Evolutionary conservation across 306 rosid genomes (phyloP).

Genomic region (Datisca glomerata): DNA sequence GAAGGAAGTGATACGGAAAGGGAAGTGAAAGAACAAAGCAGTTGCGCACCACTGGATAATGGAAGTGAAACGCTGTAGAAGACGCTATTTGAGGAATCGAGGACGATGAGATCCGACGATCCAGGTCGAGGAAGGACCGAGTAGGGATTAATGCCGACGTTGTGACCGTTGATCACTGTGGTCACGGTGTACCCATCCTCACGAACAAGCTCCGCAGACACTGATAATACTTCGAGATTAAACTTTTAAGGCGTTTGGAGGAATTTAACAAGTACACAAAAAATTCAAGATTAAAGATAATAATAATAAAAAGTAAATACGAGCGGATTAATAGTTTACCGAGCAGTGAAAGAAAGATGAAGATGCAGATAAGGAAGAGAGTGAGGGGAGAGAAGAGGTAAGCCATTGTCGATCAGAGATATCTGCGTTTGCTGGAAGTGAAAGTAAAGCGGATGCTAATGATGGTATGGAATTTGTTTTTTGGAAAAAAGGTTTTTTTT

Average conservation of each 20-base stretch:
- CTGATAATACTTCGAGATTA: constrained; percentile 13
- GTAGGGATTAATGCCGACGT: constrained; percentile 26
- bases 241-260: too few species aligned
- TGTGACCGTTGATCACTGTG: constrained; percentile 61
- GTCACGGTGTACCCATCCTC: constrained; percentile 55
- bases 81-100: constrained; percentile 31
- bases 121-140: constrained; percentile 25
- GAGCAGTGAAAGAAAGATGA: constrained; percentile 12
- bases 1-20: too few species aligned
- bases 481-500: too few species aligned
- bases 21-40: not conserved
- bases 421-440: too few species aligned
- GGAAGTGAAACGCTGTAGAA: constrained; percentile 43
- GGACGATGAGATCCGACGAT: constrained; percentile 50
- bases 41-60: constrained; percentile 31
- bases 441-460: too few species aligned
- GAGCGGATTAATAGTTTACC: constrained; percentile 12
- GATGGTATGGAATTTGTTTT: too few species aligned
- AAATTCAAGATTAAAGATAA: not conserved
- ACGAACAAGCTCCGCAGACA: constrained; percentile 16
- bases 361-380: constrained; percentile 16
- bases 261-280: not conserved
- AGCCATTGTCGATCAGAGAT: constrained; percentile 20
- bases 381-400: constrained; percentile 4
- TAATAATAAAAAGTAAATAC: not conserved